These are phyloP conservation scores for Allantophomopsis cytisporea DNA, from an alignment of 2,329 filamentous ascomycete genomes.

Conservation along the genomic window DNA sequence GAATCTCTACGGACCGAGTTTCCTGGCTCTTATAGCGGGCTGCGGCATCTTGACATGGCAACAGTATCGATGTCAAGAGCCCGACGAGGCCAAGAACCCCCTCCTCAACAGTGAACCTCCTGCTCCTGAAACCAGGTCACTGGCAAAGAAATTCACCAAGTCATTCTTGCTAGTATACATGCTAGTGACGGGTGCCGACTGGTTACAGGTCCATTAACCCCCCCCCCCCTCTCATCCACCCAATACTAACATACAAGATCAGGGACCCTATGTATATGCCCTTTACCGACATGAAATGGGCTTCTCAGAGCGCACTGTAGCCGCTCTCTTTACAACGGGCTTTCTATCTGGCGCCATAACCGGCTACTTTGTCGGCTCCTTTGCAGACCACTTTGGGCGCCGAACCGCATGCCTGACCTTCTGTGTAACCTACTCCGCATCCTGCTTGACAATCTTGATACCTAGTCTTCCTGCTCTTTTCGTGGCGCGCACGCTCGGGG, in stretches of 20 bases:
- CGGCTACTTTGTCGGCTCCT: constrained; percentile 17
- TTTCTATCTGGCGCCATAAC: constrained; percentile 18
- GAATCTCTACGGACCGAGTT: neutral
- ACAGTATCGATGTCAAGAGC: neutral
- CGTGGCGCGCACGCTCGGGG: constrained; percentile 36
- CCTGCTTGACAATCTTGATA: constrained; percentile 36
- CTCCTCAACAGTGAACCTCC: neutral
- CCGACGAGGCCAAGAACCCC: constrained; percentile 11
- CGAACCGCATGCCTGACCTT: constrained; percentile 37
- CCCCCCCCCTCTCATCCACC: neutral
- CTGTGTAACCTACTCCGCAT: constrained; percentile 36
- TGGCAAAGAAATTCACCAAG: constrained; percentile 20
- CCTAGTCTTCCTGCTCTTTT: constrained; percentile 29
- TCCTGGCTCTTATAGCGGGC: neutral
- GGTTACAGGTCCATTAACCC: constrained; percentile 23
- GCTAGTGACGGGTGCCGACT: constrained; percentile 28
- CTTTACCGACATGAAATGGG: constrained; percentile 18
- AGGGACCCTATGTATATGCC: constrained; percentile 18
- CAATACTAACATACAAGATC: neutral
- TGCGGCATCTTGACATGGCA: neutral
- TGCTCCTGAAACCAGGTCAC: neutral
- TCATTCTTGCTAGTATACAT: constrained; percentile 28
- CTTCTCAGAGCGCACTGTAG: constrained; percentile 14
- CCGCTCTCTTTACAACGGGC: constrained; percentile 16
- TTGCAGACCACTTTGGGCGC: constrained; percentile 21